Conservation (phyloP, 768 basidiomycete species). For the Termitomyces sp. region DNA sequence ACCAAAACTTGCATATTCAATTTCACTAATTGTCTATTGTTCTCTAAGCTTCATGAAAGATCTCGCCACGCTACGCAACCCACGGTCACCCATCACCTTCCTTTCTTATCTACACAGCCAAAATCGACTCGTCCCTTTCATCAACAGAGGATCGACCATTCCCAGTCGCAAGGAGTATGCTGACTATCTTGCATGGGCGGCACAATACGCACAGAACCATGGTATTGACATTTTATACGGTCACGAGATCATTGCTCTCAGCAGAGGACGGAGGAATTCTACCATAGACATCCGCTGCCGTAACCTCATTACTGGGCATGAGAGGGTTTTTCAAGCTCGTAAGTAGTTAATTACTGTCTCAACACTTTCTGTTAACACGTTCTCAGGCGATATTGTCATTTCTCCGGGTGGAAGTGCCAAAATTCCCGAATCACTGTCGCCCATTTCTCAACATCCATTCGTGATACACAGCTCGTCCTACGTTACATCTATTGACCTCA, state of each 20-base stretch:
- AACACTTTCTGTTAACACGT: neutral
- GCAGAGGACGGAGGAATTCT: conserved; percentile 17
- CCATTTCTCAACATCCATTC: conserved; percentile 25
- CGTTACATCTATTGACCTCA: conserved; percentile 27
- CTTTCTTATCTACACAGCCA: conserved; percentile 45
- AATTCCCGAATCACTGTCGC: conserved; percentile 31
- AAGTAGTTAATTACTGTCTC: conserved; percentile 12
- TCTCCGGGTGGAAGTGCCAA: conserved; percentile 43
- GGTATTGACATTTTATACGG: conserved; percentile 40
- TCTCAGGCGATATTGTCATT: conserved; percentile 40
- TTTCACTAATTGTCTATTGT: neutral
- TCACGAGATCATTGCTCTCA: conserved; percentile 38
- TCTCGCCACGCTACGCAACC: conserved; percentile 45
- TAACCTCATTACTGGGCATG: conserved; percentile 27
- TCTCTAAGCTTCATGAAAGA: conserved; percentile 43
- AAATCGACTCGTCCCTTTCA: conserved; percentile 43
- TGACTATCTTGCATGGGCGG: conserved; percentile 51
- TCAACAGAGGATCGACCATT: conserved; percentile 44
- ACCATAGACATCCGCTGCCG: conserved; percentile 34
- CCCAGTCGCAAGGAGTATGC: conserved; percentile 49
- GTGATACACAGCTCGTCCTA: conserved; percentile 42
- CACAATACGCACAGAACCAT: conserved; percentile 33
- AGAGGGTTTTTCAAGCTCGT: conserved; percentile 31
- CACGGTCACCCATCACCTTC: conserved; percentile 47
- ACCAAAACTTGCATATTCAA: neutral